Evolutionary conservation across 2,329 filamentous ascomycete species (phyloP), one percentile per base, ranked within the genome.

Genomic region (Aspergillus sp.): DNA sequence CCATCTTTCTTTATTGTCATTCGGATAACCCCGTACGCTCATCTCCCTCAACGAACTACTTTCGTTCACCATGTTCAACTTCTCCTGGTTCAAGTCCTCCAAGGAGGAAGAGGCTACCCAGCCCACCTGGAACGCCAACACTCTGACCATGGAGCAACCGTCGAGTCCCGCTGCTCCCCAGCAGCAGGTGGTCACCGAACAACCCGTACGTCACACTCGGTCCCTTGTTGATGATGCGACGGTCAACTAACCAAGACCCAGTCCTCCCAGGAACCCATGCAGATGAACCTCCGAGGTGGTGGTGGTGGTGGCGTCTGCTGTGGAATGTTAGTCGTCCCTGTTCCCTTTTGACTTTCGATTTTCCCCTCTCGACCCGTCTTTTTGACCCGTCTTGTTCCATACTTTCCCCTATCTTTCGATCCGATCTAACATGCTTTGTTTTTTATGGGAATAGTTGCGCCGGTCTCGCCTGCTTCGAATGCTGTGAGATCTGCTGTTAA

Each of bases 401-500:
- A 7, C 6, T 29, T 29, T 9, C 26, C 7, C 26, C 26, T 29
- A 29, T 9, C 6, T 29, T 26, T 14, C 16, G 16, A 39, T 39
- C 36, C 36, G 14, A 42, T 36, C 32, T 36, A 36, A 36, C 32
- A 7, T n/a, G 36, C 1, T 42, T 42, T 42, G 12, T 42, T 36
- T 36, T 32, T 36, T 16, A 12, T n/a, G 36, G 7, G 2, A 39
- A 16, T 18, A 74, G 72, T 52, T 73, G 72, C 55, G 72, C 72
- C 52, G 72, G 72, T 66, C 56, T 74, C 50, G 64, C 66, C 54
- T 73, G 71, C 54, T 74, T 73, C 64, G 71, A 73, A 64, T 71
- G 69, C 64, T 71, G 66, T 52, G 71, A 74, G 62, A 68, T 67
- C 50, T 74, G 72, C 69, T 74, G 71, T 57, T 74, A 74, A 42